These are phyloP conservation scores for Syzygium syzygioides DNA, from an alignment of 441 rosid genomes.

Conservation along the genomic window DNA sequence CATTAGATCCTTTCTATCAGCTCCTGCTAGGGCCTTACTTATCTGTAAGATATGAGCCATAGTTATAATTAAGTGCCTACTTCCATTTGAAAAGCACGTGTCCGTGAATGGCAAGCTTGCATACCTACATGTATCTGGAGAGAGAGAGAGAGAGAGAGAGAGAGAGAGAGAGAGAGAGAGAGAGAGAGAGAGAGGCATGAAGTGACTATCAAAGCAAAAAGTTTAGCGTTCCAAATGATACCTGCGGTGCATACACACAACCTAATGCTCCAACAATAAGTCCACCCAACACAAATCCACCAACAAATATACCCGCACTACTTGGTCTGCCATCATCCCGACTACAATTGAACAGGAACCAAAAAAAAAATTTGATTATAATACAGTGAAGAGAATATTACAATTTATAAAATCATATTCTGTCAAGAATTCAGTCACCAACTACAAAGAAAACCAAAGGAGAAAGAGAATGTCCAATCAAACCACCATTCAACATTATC, in stretches of 20 bases:
- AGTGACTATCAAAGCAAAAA: not conserved
- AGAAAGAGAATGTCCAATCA: not conserved
- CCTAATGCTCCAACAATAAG: slow-evolving; percentile 32
- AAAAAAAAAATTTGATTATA: not conserved
- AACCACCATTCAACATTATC: not conserved
- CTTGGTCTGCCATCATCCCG: slow-evolving; percentile 16
- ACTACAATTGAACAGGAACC: slow-evolving; percentile 5
- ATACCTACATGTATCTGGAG: not conserved
- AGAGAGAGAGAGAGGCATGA: not conserved
- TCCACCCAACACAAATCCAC: slow-evolving; percentile 47
- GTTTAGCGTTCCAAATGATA: not conserved
- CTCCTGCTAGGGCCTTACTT: slow-evolving; percentile 16
- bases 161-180: not conserved
- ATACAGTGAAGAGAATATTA: not conserved
- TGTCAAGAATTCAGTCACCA: not conserved
- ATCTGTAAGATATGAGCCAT: slow-evolving; percentile 18
- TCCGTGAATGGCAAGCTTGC: not conserved
- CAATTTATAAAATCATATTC: not conserved
- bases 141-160: not conserved
- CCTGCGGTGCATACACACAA: slow-evolving; percentile 45
- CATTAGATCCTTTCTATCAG: slow-evolving; percentile 16
- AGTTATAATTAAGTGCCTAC: not conserved
- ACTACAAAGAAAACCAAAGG: not conserved
- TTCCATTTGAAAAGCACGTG: not conserved
- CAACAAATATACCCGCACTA: slow-evolving; percentile 26